Evolutionary conservation across 495 filamentous ascomycete genomes (phyloP).

Genomic region (Lindgomyces ingoldianus): DNA sequence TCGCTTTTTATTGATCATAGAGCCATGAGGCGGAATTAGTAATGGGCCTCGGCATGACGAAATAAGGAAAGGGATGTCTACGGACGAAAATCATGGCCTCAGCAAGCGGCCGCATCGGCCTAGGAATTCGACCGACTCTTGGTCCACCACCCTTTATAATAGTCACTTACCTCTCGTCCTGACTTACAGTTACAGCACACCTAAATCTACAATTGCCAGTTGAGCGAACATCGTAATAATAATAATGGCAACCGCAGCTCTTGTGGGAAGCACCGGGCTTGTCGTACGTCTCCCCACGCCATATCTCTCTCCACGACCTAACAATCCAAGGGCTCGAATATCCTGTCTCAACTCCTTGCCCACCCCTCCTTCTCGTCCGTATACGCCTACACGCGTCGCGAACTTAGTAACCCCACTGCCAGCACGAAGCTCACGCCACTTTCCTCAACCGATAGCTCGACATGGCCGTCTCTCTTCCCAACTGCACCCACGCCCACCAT

Average conservation of each 20-base stretch:
- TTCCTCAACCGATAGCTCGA: constrained; percentile 34
- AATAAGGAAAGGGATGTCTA: background rate
- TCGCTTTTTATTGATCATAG: no score
- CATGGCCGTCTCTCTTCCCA: constrained; percentile 47
- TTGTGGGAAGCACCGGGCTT: constrained; percentile 46
- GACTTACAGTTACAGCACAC: background rate
- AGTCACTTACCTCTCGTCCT: background rate
- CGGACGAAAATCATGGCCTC: background rate
- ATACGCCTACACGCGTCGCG: constrained; percentile 44
- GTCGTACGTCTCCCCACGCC: constrained; percentile 35
- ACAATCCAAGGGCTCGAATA: constrained; percentile 42
- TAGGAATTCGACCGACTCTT: background rate
- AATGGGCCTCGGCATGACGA: background rate
- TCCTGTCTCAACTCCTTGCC: constrained; percentile 43
- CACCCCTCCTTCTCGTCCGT: constrained; percentile 38
- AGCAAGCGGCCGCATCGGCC: no score
- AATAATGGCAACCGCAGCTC: constrained; percentile 39
- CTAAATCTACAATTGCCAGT: background rate
- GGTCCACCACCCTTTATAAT: background rate
- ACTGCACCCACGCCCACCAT: constrained; percentile 35
- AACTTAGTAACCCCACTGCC: constrained; percentile 35
- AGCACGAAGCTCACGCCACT: constrained; percentile 39
- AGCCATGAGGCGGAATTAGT: background rate
- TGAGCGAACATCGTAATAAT: background rate
- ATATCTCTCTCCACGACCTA: background rate